Conservation (phyloP, 139 green algal species). For the Ostreobium quekettii region DNA sequence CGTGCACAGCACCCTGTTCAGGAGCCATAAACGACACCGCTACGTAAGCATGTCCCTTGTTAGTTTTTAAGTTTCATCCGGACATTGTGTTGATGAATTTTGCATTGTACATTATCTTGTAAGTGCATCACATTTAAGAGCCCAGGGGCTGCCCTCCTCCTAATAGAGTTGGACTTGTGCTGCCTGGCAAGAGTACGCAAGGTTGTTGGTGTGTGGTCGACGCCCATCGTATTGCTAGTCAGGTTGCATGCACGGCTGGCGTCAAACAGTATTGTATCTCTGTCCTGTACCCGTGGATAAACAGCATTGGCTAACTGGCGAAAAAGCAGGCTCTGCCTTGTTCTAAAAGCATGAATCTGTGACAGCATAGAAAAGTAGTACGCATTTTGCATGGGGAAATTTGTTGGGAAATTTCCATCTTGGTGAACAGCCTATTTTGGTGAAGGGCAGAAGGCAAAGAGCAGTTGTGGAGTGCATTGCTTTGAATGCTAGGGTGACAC, state of each 20-base stretch:
- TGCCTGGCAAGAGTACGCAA: not conserved
- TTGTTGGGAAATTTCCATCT: too few relatives aligned
- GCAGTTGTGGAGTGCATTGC: too few relatives aligned
- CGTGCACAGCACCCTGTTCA: slow-evolving; percentile 27
- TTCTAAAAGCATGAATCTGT: too few relatives aligned
- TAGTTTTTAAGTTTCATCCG: not conserved
- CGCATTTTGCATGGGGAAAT: too few relatives aligned
- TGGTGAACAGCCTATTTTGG: too few relatives aligned
- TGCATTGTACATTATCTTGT: not conserved
- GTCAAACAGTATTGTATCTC: not conserved
- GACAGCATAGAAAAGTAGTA: too few relatives aligned
- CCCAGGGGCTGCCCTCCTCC: not conserved
- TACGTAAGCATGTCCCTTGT: not conserved
- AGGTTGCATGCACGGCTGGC: not conserved
- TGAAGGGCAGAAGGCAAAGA: too few relatives aligned
- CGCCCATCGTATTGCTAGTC: not conserved
- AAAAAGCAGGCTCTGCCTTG: too few relatives aligned
- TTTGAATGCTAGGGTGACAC: too few relatives aligned
- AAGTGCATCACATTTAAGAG: not conserved
- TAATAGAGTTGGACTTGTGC: not conserved
- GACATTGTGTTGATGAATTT: not conserved
- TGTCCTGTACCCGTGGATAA: slow-evolving; percentile 1
- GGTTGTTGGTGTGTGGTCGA: not conserved
- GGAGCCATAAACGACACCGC: slow-evolving; percentile 21
- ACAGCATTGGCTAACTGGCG: too few relatives aligned